phyloP scores from a whole-genome alignment of 192 early-diverging fungal genomes.

The Backusella liffmaniae region DNA sequence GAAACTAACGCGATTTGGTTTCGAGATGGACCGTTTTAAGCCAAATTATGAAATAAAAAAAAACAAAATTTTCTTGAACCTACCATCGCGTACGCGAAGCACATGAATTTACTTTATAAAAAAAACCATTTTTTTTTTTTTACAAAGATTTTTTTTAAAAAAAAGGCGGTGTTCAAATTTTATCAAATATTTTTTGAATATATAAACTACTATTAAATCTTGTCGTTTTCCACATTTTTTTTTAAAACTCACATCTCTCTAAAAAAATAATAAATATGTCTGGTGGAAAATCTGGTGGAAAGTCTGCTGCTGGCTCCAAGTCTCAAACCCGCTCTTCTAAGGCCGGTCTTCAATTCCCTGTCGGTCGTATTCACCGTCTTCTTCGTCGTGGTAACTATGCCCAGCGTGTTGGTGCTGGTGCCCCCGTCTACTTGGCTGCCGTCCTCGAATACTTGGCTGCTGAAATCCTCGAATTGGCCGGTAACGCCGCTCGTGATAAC shows the following conservation, averaged over 20 bases:
- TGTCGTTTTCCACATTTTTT: constrained; percentile 5
- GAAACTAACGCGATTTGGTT: constrained; percentile 22
- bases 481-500: constrained; percentile 91
- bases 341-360: constrained; percentile 90
- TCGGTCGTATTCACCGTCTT: constrained; percentile 53
- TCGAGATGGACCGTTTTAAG: neutral
- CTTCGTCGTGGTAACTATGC: constrained; percentile 25
- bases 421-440: constrained; percentile 84
- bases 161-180: neutral
- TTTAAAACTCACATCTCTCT: constrained; percentile 8
- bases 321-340: constrained; percentile 71
- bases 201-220: constrained; percentile 12
- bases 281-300: constrained; percentile 75
- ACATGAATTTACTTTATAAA: neutral
- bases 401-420: constrained; percentile 82
- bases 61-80: constrained; percentile 6
- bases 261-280: constrained; percentile 49
- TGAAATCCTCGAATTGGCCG: constrained; percentile 90
- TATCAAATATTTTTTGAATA: neutral
- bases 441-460: constrained; percentile 91
- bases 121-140: neutral
- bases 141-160: constrained; percentile 8
- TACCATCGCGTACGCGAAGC: neutral
- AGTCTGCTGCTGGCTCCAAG: constrained; percentile 64
- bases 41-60: neutral